Evolutionary conservation across 1,284 basidiomycete species (phyloP), one percentile per base, ranked within the genome.

Genomic region (Ceratobasidium sp.): DNA sequence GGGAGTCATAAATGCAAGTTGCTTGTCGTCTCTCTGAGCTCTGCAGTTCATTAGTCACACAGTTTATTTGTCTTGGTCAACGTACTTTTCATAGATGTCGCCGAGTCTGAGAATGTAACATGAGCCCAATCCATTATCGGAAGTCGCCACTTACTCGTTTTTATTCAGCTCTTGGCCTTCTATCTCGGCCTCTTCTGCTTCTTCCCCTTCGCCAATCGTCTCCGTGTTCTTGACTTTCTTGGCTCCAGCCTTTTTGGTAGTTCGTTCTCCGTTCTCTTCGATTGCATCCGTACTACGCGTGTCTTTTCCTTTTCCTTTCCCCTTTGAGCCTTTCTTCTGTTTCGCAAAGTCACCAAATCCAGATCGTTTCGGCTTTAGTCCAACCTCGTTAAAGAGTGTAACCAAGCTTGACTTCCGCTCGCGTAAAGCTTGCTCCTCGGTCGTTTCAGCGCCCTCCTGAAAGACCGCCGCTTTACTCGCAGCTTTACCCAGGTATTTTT

Each of bases 1-100:
- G 4, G 97, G 95, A 44, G 97, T 93, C 89, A 95, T 95, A 84
- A 94, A 93, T 26, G 89, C 89, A 85, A 99, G 90, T 33, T 87
- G 87, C 23, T 87, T 89, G 83, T 98, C 97, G 80, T 95, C 90
- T 81, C 90, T 89, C 82, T 96, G 94, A 0, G 97, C 97, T 83
- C 96, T 97, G 81, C 69, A n/a, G 68, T n/a, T n/a, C n/a, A n/a
- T n/a, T n/a, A n/a, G n/a, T n/a, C n/a, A n/a, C n/a, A n/a, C n/a
- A n/a, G n/a, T n/a, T n/a, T n/a, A n/a, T n/a, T n/a, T n/a, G n/a
- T n/a, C n/a, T 44, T 55, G 71, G 15, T 39, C n/a, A n/a, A 78
- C 85, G 78, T 82, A 95, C 95, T 91, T 93, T 83, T 91, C 90
- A 83, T 96, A 97, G 66, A 97, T 97, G 72, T 91, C 85, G 80